Conservation (phyloP, 768 basidiomycete species). For the Gyrodon lividus region DNA sequence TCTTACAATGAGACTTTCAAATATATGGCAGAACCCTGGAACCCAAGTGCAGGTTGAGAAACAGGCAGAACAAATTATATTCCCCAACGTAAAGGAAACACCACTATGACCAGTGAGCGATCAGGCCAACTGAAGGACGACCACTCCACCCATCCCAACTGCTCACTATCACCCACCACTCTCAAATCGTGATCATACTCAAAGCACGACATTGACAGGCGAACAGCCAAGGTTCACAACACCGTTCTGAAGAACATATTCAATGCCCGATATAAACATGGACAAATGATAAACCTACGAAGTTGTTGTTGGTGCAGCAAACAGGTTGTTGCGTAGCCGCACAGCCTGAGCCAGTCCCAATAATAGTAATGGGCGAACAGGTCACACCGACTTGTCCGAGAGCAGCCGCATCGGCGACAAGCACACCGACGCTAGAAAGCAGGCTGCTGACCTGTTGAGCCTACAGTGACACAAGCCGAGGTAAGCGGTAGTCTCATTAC, state of each 20-base stretch:
- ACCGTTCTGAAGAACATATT: constrained; percentile 1
- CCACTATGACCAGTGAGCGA: no score
- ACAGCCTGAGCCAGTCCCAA: constrained; percentile 1
- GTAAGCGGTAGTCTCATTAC: background rate
- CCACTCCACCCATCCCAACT: no score
- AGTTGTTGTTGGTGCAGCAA: constrained; percentile 6
- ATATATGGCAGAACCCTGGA: no score
- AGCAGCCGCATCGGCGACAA: background rate
- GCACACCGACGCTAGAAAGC: background rate
- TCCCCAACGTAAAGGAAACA: no score
- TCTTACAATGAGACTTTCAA: no score
- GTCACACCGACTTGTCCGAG: background rate
- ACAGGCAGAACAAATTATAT: no score
- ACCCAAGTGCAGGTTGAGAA: no score
- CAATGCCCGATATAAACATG: background rate
- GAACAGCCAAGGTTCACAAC: constrained; percentile 4
- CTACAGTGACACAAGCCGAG: background rate
- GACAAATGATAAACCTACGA: background rate
- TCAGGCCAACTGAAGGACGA: no score
- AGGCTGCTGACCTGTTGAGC: background rate
- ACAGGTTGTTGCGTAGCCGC: background rate
- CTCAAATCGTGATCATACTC: no score
- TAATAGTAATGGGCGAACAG: background rate
- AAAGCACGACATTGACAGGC: background rate
- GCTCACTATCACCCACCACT: background rate